phyloP scores from a whole-genome alignment of 371 early-diverging fungal species.

The Mucor irregularis region DNA sequence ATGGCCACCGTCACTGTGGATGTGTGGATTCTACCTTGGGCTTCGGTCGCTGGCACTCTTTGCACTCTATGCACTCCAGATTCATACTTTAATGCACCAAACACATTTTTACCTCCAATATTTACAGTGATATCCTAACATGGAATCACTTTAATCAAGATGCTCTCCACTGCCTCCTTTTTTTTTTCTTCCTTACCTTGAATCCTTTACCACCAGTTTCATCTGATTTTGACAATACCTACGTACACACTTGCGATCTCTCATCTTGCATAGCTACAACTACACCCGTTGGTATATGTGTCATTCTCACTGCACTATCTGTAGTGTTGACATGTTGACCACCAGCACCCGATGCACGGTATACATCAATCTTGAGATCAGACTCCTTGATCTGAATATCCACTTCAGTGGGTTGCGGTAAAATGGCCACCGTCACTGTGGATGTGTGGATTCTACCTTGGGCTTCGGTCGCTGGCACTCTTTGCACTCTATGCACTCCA shows the following conservation, averaged over 20 bases:
- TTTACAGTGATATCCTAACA: slow-evolving; percentile 60
- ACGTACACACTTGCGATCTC: slow-evolving; percentile 87
- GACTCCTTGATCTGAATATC: slow-evolving; percentile 68
- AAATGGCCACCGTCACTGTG: slow-evolving; percentile 84
- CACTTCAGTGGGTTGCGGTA: slow-evolving; percentile 78
- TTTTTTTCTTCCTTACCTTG: slow-evolving; percentile 43
- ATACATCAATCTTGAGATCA: slow-evolving; percentile 78
- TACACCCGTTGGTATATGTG: slow-evolving; percentile 91
- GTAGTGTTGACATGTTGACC: slow-evolving; percentile 97
- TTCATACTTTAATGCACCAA: slow-evolving; percentile 78
- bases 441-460: slow-evolving; percentile 86
- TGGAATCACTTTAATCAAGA: background rate
- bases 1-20: slow-evolving; percentile 87
- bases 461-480: slow-evolving; percentile 82
- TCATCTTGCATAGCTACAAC: slow-evolving; percentile 89
- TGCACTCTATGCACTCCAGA: slow-evolving; percentile 86
- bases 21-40: slow-evolving; percentile 83
- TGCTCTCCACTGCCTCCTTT: background rate
- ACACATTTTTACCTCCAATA: slow-evolving; percentile 71
- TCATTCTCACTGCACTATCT: slow-evolving; percentile 92
- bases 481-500: slow-evolving; percentile 83
- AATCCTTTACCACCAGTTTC: slow-evolving; percentile 59
- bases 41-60: slow-evolving; percentile 83
- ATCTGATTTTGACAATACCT: slow-evolving; percentile 52
- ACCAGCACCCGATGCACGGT: slow-evolving; percentile 80